Evolutionary conservation across 768 basidiomycete species (phyloP).

Genomic region (Termitomyces sp.): DNA sequence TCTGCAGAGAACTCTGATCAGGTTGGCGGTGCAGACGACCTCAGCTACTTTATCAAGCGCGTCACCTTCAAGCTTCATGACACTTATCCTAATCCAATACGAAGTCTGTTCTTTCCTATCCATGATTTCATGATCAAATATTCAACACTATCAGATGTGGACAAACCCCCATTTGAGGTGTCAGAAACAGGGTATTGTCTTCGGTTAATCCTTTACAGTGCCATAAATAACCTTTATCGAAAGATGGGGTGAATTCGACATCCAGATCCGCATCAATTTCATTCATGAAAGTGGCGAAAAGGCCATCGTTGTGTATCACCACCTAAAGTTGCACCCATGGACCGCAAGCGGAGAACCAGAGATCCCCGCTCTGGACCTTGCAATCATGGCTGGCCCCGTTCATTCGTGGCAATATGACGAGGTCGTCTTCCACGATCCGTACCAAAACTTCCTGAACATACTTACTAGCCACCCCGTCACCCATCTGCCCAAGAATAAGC

Average conservation of each 20-base stretch:
- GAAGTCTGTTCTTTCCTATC: constrained; percentile 62
- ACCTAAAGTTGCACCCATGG: constrained; percentile 95
- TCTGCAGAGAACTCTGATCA: constrained; percentile 66
- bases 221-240: neutral
- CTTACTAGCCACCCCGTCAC: constrained; percentile 83
- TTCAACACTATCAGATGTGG: constrained; percentile 53
- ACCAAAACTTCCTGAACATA: constrained; percentile 76
- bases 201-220: neutral
- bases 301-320: constrained; percentile 80
- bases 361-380: constrained; percentile 61
- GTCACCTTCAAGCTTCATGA: constrained; percentile 98
- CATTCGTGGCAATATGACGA: constrained; percentile 99
- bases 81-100: constrained; percentile 84
- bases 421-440: constrained; percentile 93
- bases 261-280: constrained; percentile 89
- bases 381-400: constrained; percentile 69
- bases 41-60: constrained; percentile 89
- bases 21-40: constrained; percentile 88
- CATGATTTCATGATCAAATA: constrained; percentile 2
- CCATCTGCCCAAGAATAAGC: constrained; percentile 59
- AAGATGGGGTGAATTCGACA: constrained; percentile 98
- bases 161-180: constrained; percentile 91
- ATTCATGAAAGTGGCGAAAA: constrained; percentile 89
- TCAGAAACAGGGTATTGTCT: constrained; percentile 83
- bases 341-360: constrained; percentile 56